Base-by-base conservation (phyloP, 768 basidiomycete species). In the Lentinula sp. region DNA sequence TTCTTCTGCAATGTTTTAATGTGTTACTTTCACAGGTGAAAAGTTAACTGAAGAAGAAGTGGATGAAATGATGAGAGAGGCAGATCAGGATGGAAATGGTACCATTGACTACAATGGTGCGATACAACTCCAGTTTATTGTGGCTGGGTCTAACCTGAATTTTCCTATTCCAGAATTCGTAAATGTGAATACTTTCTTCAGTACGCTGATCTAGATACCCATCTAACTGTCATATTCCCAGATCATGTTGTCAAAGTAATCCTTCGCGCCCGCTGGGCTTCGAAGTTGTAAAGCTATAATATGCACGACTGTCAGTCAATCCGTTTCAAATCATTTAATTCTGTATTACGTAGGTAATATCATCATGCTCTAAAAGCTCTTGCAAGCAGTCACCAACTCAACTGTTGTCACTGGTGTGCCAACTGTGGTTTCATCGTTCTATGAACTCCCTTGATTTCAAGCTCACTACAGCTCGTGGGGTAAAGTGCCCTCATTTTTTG, bases 1-100 rank as follows among this genome's bases (percentile, higher is more conserved):
- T 37, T 16, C 18, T n/a, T 23, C n/a, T 5, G 23, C 16, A 33
- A 42, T 12, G 10, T 23, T 43, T 43, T n/a, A 33, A 7, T 55
- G 28, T 28, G 23, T 36, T 18, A 10, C 48, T 28, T 35, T 32
- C 53, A 3, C 37, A 86, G 90, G 91, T 61, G 93, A 95, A 80
- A 94, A 93, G 74, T 78, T 95, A 61, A 82, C 90, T 12, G 93
- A 95, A 65, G 79, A 70, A 7, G 94, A 96, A 74, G 93, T 95
- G 64, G 90, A 93, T 63, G 94, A 95, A 80, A 95, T 97, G 94
- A 97, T 97, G 71, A 87, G 93, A 59, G 95, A 97, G 76, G 95
- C 94, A 60, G 94, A 97, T 71, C 82, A 93, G 55, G 93, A 97
- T 69, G 94, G 95, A 56, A 92, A 94, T 72, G 93, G 93, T n/a